phyloP scores from a whole-genome alignment of 768 basidiomycete species.

The Collybiopsis luxurians region DNA sequence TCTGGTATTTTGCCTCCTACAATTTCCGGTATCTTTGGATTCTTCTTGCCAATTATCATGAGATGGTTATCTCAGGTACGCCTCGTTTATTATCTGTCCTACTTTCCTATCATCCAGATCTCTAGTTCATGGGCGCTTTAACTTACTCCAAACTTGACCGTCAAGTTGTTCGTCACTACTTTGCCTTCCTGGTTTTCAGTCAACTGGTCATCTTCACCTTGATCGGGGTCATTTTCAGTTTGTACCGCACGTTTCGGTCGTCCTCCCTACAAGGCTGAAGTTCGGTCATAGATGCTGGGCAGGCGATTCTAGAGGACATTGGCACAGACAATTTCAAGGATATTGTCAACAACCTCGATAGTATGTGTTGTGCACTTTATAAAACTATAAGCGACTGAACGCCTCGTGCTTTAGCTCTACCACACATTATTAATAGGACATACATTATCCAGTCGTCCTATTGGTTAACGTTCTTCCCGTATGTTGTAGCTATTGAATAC shows the following conservation, averaged over 20 bases:
- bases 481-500: conserved; percentile 14
- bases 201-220: conserved; percentile 94
- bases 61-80: conserved; percentile 74
- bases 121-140: conserved; percentile 59
- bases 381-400: neutral
- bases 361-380: conserved; percentile 28
- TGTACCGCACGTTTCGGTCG: conserved; percentile 22
- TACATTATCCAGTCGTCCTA: conserved; percentile 91
- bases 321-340: conserved; percentile 45
- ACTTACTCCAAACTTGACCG: conserved; percentile 84
- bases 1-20: conserved; percentile 93
- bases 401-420: conserved; percentile 49
- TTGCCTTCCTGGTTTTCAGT: conserved; percentile 89
- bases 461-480: conserved; percentile 95
- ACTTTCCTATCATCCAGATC: conserved; percentile 43
- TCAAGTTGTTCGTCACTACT: conserved; percentile 90
- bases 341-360: conserved; percentile 43
- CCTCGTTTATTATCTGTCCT: conserved; percentile 13
- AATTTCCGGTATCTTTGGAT: conserved; percentile 85
- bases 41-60: conserved; percentile 90
- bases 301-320: conserved; percentile 40
- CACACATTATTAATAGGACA: conserved; percentile 72
- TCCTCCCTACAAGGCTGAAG: neutral
- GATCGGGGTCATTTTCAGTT: conserved; percentile 86
- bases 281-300: conserved; percentile 34